Conservation (phyloP, 768 basidiomycete species). For the Xerocomellus dryophilus region DNA sequence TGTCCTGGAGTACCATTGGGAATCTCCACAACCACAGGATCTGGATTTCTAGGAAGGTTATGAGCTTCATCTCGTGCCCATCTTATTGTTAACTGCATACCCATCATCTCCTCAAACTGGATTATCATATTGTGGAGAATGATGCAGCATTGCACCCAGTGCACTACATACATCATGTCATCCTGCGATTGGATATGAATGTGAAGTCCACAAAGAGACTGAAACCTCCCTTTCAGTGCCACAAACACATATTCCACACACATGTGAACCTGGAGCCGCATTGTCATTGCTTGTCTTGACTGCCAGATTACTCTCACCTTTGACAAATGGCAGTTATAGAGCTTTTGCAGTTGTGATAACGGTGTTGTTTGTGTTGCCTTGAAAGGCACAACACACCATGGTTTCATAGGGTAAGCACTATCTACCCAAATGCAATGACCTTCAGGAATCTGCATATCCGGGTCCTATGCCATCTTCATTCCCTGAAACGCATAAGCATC, state of each 20-base stretch:
- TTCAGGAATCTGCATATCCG: background rate
- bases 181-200: background rate
- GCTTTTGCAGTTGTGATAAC: background rate
- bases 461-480: background rate
- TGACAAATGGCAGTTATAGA: constrained; percentile 3
- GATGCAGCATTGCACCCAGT: constrained; percentile 10
- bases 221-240: constrained; percentile 4
- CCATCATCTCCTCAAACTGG: constrained; percentile 2
- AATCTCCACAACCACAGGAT: background rate
- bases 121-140: constrained; percentile 14
- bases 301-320: background rate
- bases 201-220: constrained; percentile 1
- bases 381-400: constrained; percentile 7
- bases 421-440: constrained; percentile 14
- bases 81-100: background rate
- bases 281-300: background rate
- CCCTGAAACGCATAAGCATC: constrained; percentile 6
- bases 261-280: background rate
- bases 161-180: background rate
- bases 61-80: background rate
- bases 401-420: constrained; percentile 8
- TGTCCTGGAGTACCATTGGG: background rate
- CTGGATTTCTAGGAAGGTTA: background rate
- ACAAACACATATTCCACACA: constrained; percentile 9
- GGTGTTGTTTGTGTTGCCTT: background rate